Base-by-base conservation (phyloP, 1,139 yeast species). In the Kodamaea anthophila region DNA sequence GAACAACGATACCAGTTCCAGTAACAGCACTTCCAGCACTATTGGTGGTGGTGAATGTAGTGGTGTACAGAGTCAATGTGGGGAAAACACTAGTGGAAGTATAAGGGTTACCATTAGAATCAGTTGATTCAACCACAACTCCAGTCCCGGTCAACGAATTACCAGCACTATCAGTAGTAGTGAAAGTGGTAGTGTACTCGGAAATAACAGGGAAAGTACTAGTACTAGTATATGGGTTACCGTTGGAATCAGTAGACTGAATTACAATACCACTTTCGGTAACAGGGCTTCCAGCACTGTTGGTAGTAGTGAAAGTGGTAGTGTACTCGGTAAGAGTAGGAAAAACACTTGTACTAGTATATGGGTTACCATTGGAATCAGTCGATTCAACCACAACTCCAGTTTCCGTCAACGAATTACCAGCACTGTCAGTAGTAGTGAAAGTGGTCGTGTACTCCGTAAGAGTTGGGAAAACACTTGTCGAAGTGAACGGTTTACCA, bases 141-240 rank as follows among this genome's bases (percentile, higher is more conserved):
- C 38, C 48, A 15, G 43, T 24, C 5, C 15, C 22, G 9, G 21
- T 24, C 3, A 4, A 7, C 6, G 4, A n/a, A 16, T 21, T 10
- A 12, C 27, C 27, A n/a, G 4, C 21, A 9, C 22, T 18, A 13
- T 33, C 29, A 13, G 27, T 18, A 3, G 43, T 35, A 8, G 39
- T 30, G 36, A 40, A 36, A 3, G 49, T 45, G 15, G 47, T 44
- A 12, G 49, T 41, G 41, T 14, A 27, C 18, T 16, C 18, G 18
- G 18, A 16, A 9, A 16, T 16, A 16, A 16, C 18, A n/a, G n/a
- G n/a, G n/a, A n/a, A n/a, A n/a, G n/a, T n/a, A 9, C 18, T 16
- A 9, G 27, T 9, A 10, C 16, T 24, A 5, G 27, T 24, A 22
- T 10, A 24, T 16, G 18, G 18, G 6, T n/a, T 11, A 4, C 27